Conservation (phyloP, 2,329 filamentous ascomycete genomes). For the Lasiodiplodia gonubiensis region DNA sequence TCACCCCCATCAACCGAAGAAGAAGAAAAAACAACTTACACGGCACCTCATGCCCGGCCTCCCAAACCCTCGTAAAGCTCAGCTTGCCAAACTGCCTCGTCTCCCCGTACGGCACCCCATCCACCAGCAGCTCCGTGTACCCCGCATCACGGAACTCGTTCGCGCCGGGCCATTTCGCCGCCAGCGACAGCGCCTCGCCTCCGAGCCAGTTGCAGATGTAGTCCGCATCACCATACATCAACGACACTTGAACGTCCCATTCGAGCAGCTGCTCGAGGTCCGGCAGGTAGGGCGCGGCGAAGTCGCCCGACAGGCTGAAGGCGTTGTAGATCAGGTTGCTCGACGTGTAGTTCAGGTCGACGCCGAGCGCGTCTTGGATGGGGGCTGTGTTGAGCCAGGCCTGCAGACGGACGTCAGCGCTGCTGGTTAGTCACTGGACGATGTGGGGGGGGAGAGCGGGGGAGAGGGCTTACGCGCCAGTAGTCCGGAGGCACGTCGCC, state of each 20-base stretch:
- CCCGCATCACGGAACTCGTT: slow-evolving; percentile 67
- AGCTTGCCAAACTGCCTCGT: slow-evolving; percentile 77
- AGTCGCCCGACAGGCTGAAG: slow-evolving; percentile 47
- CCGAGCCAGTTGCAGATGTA: slow-evolving; percentile 27
- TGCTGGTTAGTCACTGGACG: neutral
- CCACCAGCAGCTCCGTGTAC: slow-evolving; percentile 72
- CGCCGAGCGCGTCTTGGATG: slow-evolving; percentile 64
- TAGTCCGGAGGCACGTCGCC: slow-evolving; percentile 35
- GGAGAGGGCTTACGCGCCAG: neutral
- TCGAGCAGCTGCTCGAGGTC: neutral
- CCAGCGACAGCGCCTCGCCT: slow-evolving; percentile 10
- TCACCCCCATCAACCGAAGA: neutral
- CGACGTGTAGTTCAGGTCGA: slow-evolving; percentile 64
- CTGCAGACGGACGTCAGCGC: neutral
- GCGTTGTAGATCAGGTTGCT: slow-evolving; percentile 45
- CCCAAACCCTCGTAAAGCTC: slow-evolving; percentile 58
- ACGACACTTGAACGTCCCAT: slow-evolving; percentile 1
- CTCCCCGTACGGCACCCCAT: slow-evolving; percentile 65
- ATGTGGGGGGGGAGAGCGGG: neutral
- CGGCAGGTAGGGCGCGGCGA: slow-evolving; percentile 49
- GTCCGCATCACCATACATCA: slow-evolving; percentile 21
- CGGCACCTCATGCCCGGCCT: slow-evolving; percentile 59
- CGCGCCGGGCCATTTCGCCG: slow-evolving; percentile 54
- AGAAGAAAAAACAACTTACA: slow-evolving; percentile 35
- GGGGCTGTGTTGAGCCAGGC: slow-evolving; percentile 57